phyloP scores from a whole-genome alignment of 148 eudicot species.

The Rhododendron ferrugineum region DNA sequence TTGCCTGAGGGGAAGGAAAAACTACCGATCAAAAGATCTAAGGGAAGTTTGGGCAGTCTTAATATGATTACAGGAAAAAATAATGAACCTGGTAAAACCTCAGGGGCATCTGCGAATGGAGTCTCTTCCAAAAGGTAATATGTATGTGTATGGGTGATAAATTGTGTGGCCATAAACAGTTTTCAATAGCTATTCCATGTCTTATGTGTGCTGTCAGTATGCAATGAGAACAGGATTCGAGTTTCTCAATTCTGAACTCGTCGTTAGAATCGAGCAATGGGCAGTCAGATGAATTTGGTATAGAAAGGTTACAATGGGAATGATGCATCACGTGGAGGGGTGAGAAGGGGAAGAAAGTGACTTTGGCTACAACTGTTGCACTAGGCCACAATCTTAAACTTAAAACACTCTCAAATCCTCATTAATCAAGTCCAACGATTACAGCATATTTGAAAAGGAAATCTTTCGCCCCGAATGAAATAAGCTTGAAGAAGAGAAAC shows the following conservation, averaged over 20 bases:
- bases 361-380: background rate
- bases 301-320: background rate
- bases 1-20: conserved; percentile 86
- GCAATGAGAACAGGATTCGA: background rate
- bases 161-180: background rate
- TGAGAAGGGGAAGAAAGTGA: background rate
- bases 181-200: background rate
- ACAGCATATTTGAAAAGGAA: background rate
- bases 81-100: conserved; percentile 60
- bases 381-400: background rate
- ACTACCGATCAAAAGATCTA: conserved; percentile 90
- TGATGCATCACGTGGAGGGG: background rate
- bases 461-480: background rate
- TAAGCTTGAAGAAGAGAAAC: background rate
- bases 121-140: conserved; percentile 78
- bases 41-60: conserved; percentile 91
- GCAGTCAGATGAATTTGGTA: background rate
- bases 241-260: background rate
- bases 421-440: background rate
- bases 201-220: background rate
- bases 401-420: background rate
- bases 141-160: background rate
- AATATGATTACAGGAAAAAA: conserved; percentile 88
- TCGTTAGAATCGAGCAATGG: background rate
- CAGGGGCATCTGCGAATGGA: conserved; percentile 63